A percentile compares a stretch with the other conserved stretches of the same genome.
Conservation (phyloP, 2,329 filamentous ascomycete genomes). For the Fusarium azukiicola region DNA sequence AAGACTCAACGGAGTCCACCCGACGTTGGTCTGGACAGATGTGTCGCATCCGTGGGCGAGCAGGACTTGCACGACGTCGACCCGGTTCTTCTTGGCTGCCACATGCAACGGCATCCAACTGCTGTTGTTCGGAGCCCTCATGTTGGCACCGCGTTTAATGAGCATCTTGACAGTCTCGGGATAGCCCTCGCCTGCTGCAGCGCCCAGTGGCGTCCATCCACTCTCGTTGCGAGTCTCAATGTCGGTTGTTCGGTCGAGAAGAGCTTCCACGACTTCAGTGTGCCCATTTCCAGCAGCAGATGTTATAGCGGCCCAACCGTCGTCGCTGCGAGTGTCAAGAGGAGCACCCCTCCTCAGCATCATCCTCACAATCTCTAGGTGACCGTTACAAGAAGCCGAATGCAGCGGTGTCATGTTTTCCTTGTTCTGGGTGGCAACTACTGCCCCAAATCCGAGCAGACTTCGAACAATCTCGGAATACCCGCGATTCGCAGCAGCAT, state of each 20-base stretch:
- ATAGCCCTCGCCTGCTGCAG: conserved; percentile 9
- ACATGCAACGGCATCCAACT: conserved; percentile 6
- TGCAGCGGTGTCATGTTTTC: conserved; percentile 13
- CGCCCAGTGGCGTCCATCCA: conserved; percentile 3
- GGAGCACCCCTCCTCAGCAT: conserved; percentile 15
- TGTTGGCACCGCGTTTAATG: conserved; percentile 9
- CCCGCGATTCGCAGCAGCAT: conserved; percentile 15
- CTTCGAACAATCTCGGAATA: conserved; percentile 10
- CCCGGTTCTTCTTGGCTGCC: neutral
- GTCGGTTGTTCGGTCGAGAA: conserved; percentile 2
- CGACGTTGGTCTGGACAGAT: conserved; percentile 6
- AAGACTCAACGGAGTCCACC: conserved; percentile 11
- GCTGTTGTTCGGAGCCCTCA: neutral
- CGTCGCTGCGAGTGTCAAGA: neutral
- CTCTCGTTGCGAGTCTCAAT: conserved; percentile 12
- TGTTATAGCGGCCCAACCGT: conserved; percentile 9
- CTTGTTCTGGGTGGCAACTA: neutral
- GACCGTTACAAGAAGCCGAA: conserved; percentile 2
- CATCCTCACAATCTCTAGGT: conserved; percentile 10
- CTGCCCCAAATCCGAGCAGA: conserved; percentile 10
- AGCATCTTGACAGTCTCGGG: conserved; percentile 15
- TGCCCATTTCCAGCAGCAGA: conserved; percentile 12
- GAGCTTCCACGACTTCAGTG: conserved; percentile 8
- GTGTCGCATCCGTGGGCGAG: conserved; percentile 4
- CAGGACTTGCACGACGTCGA: neutral